Base-by-base conservation (phyloP, 495 filamentous ascomycete species). In the Podospora australis region DNA sequence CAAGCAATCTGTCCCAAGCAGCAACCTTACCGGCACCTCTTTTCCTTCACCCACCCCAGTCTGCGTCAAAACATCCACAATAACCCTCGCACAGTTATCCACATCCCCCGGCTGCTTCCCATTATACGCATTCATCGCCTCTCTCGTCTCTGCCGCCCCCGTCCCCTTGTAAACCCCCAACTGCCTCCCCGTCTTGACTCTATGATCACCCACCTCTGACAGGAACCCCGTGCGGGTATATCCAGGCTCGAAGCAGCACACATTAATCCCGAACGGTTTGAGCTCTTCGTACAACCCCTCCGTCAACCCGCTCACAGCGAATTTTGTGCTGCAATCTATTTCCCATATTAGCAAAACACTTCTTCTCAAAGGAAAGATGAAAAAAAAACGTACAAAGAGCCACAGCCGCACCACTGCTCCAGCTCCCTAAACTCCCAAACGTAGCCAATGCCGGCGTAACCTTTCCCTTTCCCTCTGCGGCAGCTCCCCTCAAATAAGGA, bases 221-320 rank as follows among this genome's bases (percentile, higher is more conserved):
- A 64, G 57, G 39, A 70, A 64, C 10, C 52, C 59, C 3, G 68
- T 71, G 20, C 68, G 57, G 44, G 68, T 68, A 55, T 63, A 69
- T 0, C 76, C 75, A 14, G 75, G 76, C 63, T 79, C 76, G 24
- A 80, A 53, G 5, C 63, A 47, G 5, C 65, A 63, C 10, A 58
- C 70, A 2, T 69, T 57, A 41, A 81, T 70, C 2, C 66, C 65
- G 25, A 79, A 68, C 8, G 66, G 60, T 25, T 50, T 55, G 13
- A 77, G 47, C 46, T 79, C 75, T 1, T 52, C 45, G 19, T 59
- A 50, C 11, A 79, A 48, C 1, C 59, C 58, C 44, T 70, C 69
- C 16, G 64, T 70, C 22, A 75, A 53, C 4, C 64, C 70, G 4
- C 61, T 64, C 6, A 73, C 44, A 4, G 73, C 70, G 7, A 53